phyloP scores from a whole-genome alignment of 257 asterid species.

The Lycium ferocissimum region DNA sequence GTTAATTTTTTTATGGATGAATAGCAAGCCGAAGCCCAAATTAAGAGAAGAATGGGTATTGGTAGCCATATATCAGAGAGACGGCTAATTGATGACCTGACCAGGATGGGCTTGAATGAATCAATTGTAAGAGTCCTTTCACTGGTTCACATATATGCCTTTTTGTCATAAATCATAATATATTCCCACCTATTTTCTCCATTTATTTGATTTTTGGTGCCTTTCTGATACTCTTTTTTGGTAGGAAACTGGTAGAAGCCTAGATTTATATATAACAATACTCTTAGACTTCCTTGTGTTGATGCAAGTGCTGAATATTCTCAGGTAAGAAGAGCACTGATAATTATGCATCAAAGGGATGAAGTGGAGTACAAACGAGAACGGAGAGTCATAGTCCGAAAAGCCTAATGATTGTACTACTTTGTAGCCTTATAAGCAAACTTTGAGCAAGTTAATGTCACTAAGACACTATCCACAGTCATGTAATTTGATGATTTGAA shows the following conservation, averaged over 20 bases:
- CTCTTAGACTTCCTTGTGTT: background rate
- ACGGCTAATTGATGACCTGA: slow-evolving; percentile 83
- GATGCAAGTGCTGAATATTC: slow-evolving; percentile 32
- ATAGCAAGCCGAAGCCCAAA: slow-evolving; percentile 95
- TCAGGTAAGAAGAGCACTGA: slow-evolving; percentile 91
- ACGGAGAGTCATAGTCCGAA: slow-evolving; percentile 76
- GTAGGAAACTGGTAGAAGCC: background rate
- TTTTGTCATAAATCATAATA: background rate
- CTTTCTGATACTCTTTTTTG: background rate
- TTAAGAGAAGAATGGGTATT: slow-evolving; percentile 96
- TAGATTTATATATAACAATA: background rate
- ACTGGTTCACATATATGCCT: slow-evolving; percentile 1
- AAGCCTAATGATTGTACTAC: slow-evolving; percentile 49
- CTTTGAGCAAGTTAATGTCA: background rate
- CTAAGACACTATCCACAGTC: background rate
- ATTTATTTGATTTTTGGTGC: background rate
- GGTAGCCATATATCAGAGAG: slow-evolving; percentile 94
- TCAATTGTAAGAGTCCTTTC: slow-evolving; percentile 63
- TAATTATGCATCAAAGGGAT: slow-evolving; percentile 95
- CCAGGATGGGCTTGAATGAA: slow-evolving; percentile 93
- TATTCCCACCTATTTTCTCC: background rate
- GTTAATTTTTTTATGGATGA: slow-evolving; percentile 20
- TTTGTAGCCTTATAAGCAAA: background rate
- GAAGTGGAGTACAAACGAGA: slow-evolving; percentile 95
- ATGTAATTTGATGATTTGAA: background rate